Evolutionary conservation across 2,329 filamentous ascomycete genomes (phyloP), one percentile per base, ranked within the genome.

Genomic region (Alternaria incomplexa): DNA sequence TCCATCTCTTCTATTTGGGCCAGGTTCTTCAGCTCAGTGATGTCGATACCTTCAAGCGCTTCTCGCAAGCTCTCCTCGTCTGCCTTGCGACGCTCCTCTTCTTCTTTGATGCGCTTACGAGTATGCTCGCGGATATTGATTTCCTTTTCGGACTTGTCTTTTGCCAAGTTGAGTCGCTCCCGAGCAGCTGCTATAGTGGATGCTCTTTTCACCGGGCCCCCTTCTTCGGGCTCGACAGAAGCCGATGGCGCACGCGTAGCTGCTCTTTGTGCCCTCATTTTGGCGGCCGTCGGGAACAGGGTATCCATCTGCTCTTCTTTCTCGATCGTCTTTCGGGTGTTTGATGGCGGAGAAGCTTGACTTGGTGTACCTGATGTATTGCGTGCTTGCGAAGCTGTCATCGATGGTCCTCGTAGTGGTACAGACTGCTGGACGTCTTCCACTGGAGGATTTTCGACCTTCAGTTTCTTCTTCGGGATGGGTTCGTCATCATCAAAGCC

Each of bases 1-100:
- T 91, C 85, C 80, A 97, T 92, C 66, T 91, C 87, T 73, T 96
- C 92, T 1, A 97, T 86, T 15, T 93, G 88, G 4, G 91, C 91
- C 3, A 96, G 83, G 13, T 90, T 88, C 25, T 89, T 89, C 64
- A 97, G 89, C 45, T 90, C 87, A 2, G 88, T 86, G 28, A 96
- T 85, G 64, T 94, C 89, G 57, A 95, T 82, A 5, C 85, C 87
- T 64, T 90, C 87, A 3, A 91, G 45, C 73, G 86, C 67, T 81
- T 84, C 71, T 78, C 85, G 68, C 76, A 89, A 51, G 83, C 79
- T 83, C n/a, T 89, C 89, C 71, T 93, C 91, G 60, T 92, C 91
- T 61, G 87, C 84, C 52, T 68, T 70, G 11, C 87, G 87, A 3
- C 80, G 81, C 6, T 83, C 82, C 62, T 85, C 84, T 63, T 87